Percentiles rank a stretch among this genome's conserved stretches.
Conservation (phyloP, 164 flowering plant genomes). For the Vitis vinifera region ASM3070453v1 NC_081811.1:7910001-7910500, state of each 20-base stretch:
- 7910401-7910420: not conserved
- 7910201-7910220: not conserved
- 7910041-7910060: conserved; percentile 82
- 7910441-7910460: too few species aligned
- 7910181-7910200: not conserved
- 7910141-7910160: conserved; percentile 5
- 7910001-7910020: conserved; percentile 92
- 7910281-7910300: too few species aligned
- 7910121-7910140: not conserved
- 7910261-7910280: too few species aligned
- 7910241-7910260: too few species aligned
- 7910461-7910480: too few species aligned
- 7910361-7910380: not conserved
- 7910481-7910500: too few species aligned
- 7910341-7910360: not conserved
- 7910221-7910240: not conserved
- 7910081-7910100: not conserved
- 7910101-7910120: not conserved
- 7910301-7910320: too few species aligned
- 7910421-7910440: too few species aligned
- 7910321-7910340: too few species aligned
- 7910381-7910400: not conserved
- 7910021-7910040: conserved; percentile 97
- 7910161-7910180: not conserved
- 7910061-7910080: conserved; percentile 65